Conservation (phyloP, 306 rosid genomes). For the Erythrophleum fordii region DNA sequence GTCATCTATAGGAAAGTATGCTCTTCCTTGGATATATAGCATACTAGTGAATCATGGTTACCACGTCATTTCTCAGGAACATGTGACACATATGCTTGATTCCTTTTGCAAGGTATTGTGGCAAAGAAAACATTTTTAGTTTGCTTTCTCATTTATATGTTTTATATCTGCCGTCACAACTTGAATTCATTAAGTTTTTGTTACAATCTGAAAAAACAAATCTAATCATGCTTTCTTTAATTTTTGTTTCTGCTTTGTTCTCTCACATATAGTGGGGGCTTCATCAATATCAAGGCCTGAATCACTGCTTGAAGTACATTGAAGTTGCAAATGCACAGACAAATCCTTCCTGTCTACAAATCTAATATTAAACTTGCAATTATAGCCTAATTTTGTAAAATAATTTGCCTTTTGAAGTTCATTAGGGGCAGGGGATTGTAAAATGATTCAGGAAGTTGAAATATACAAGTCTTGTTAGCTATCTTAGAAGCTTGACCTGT, state of each 20-base stretch:
- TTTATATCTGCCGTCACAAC: slow-evolving; percentile 16
- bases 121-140: not conserved
- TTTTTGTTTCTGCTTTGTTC: slow-evolving; percentile 7
- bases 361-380: not conserved
- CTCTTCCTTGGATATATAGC: slow-evolving; percentile 86
- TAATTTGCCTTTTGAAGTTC: slow-evolving; percentile 20
- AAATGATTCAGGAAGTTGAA: not conserved
- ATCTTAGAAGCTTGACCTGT: not conserved
- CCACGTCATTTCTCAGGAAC: slow-evolving; percentile 56
- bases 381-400: not conserved
- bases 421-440: not conserved
- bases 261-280: not conserved
- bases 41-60: slow-evolving; percentile 72
- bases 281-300: slow-evolving; percentile 1
- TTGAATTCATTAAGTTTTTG: slow-evolving; percentile 25
- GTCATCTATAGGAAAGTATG: slow-evolving; percentile 63
- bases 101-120: slow-evolving; percentile 67
- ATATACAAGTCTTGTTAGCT: not conserved
- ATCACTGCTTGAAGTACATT: slow-evolving; percentile 29
- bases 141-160: slow-evolving; percentile 37
- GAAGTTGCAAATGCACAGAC: slow-evolving; percentile 31
- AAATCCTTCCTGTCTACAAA: slow-evolving; percentile 8
- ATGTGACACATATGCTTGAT: slow-evolving; percentile 51
- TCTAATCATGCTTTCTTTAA: not conserved
- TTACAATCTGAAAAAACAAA: slow-evolving; percentile 11